A percentile compares a stretch with the other conserved stretches of the same genome.
Evolutionary conservation across 2,329 filamentous ascomycete species (phyloP).

Genomic region (Orbilia ellipsospora): DNA sequence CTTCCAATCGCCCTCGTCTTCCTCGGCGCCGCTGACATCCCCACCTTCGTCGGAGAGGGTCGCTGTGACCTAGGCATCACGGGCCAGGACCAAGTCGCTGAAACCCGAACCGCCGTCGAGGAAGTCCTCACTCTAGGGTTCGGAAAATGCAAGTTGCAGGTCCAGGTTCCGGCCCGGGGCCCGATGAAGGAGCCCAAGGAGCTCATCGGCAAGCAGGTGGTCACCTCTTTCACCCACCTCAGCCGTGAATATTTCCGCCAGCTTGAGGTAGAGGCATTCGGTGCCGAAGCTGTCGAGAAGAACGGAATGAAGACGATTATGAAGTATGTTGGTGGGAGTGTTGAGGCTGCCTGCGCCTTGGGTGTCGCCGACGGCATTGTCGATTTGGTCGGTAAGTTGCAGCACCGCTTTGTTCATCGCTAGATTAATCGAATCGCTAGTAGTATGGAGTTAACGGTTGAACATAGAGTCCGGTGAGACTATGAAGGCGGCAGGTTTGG

Average conservation of each 20-base stretch:
- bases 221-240: conserved; percentile 92
- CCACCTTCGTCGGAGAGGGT: conserved; percentile 95
- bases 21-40: conserved; percentile 95
- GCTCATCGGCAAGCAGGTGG: conserved; percentile 89
- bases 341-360: conserved; percentile 94
- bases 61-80: conserved; percentile 95
- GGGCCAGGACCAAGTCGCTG: conserved; percentile 82
- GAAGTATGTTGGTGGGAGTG: conserved; percentile 93
- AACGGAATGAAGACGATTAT: conserved; percentile 83
- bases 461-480: conserved; percentile 90
- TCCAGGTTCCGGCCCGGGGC: conserved; percentile 94
- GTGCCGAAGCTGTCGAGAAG: conserved; percentile 63
- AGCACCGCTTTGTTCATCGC: background rate
- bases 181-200: conserved; percentile 75
- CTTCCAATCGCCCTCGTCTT: conserved; percentile 94
- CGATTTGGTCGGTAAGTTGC: conserved; percentile 85
- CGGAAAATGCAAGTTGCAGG: conserved; percentile 89
- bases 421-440: background rate
- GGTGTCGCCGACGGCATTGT: conserved; percentile 97
- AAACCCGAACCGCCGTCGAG: conserved; percentile 72
- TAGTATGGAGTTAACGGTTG: conserved; percentile 22
- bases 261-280: conserved; percentile 66
- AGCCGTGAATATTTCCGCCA: conserved; percentile 83
- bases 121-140: conserved; percentile 92
- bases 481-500: conserved; percentile 94